Percentiles rank a stretch among this genome's conserved stretches.
Conservation (phyloP, 2,329 filamentous ascomycete species). For the Aspergillus ruber region DNA sequence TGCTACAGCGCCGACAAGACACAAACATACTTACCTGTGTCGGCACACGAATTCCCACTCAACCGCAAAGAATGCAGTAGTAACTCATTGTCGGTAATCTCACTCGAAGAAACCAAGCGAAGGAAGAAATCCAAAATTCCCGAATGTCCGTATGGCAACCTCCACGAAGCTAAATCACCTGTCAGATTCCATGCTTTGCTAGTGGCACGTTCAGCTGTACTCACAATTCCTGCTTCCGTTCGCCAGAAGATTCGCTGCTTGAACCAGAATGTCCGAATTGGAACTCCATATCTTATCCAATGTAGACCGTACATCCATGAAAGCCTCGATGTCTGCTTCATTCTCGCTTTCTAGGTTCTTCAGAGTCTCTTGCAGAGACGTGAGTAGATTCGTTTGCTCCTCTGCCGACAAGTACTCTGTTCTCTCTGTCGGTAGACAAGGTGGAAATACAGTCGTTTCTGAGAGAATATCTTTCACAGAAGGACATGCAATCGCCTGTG, state of each 20-base stretch:
- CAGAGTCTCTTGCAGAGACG: slow-evolving; percentile 25
- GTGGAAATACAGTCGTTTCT: slow-evolving; percentile 13
- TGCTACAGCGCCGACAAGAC: too few relatives aligned
- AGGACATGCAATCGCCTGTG: slow-evolving; percentile 15
- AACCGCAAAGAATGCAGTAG: slow-evolving; percentile 37
- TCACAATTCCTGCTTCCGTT: slow-evolving; percentile 39
- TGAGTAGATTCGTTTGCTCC: slow-evolving; percentile 30
- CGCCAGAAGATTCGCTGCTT: slow-evolving; percentile 33
- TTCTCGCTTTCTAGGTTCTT: slow-evolving; percentile 16
- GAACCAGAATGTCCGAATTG: slow-evolving; percentile 28
- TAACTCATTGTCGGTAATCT: slow-evolving; percentile 21
- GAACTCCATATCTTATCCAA: slow-evolving; percentile 32
- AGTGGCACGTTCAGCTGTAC: slow-evolving; percentile 10
- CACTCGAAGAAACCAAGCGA: slow-evolving; percentile 28
- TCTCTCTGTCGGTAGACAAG: slow-evolving; percentile 13
- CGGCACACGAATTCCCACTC: slow-evolving; percentile 42
- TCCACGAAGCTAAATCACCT: slow-evolving; percentile 30
- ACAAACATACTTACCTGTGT: slow-evolving; percentile 27
- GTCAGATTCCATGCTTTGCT: slow-evolving; percentile 5
- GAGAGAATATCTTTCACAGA: slow-evolving; percentile 21
- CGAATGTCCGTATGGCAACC: slow-evolving; percentile 31
- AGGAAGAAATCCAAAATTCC: slow-evolving; percentile 39
- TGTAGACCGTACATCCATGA: slow-evolving; percentile 22
- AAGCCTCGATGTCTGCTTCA: slow-evolving; percentile 13
- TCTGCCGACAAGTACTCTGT: slow-evolving; percentile 14